These are phyloP conservation scores for Asterophora lycoperdoides DNA, from an alignment of 768 basidiomycete genomes.

Conservation along the genomic window DNA sequence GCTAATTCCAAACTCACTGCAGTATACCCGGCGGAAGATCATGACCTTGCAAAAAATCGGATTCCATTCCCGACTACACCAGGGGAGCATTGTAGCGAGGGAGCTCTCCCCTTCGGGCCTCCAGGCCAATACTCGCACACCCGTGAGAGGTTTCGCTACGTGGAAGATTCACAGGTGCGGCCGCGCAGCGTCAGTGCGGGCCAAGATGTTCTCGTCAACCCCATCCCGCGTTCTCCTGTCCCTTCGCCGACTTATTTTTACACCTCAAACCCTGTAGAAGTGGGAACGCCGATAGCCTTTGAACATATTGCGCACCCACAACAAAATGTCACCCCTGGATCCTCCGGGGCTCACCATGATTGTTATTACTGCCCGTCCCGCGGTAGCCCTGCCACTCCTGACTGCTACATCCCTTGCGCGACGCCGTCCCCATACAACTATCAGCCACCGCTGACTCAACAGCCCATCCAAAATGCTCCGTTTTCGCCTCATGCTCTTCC, in stretches of 20 bases:
- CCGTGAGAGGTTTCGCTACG: constrained; percentile 28
- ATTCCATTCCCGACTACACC: constrained; percentile 8
- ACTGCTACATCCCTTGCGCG: constrained; percentile 14
- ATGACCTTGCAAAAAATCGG: constrained; percentile 4
- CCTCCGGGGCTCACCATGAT: constrained; percentile 16
- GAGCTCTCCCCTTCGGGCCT: constrained; percentile 19
- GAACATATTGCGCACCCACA: neutral
- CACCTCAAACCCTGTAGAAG: constrained; percentile 23
- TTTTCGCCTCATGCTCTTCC: constrained; percentile 5
- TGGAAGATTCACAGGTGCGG: constrained; percentile 19
- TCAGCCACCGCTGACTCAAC: constrained; percentile 2
- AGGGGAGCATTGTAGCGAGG: constrained; percentile 9
- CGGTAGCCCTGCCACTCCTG: constrained; percentile 5
- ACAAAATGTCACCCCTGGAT: constrained; percentile 7
- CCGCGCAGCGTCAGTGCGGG: constrained; percentile 25
- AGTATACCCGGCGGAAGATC: neutral
- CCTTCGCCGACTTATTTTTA: constrained; percentile 36
- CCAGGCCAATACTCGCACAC: constrained; percentile 34
- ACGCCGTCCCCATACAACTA: constrained; percentile 18
- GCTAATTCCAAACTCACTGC: neutral
- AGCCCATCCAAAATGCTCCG: constrained; percentile 5
- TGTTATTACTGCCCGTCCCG: constrained; percentile 32
- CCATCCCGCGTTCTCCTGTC: constrained; percentile 11
- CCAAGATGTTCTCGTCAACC: constrained; percentile 18
- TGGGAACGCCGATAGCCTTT: constrained; percentile 19